phyloP scores from a whole-genome alignment of 2,329 filamentous ascomycete species.

The Fusarium dimerum region DNA sequence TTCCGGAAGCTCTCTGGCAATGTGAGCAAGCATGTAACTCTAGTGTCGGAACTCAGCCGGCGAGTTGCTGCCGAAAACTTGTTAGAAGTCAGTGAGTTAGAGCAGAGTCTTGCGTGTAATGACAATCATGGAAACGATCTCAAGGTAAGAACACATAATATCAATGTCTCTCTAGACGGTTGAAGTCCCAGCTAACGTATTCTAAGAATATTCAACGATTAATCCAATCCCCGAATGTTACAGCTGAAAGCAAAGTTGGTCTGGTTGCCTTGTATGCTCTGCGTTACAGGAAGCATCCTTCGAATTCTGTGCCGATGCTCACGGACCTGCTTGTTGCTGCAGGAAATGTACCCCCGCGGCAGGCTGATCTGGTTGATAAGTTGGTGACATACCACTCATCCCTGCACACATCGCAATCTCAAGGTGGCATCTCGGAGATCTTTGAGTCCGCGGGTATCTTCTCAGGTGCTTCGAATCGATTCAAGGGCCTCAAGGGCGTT shows the following conservation, averaged over 20 bases:
- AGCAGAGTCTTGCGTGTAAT: conserved; percentile 95
- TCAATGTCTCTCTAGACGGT: neutral
- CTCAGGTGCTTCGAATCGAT: conserved; percentile 79
- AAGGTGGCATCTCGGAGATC: conserved; percentile 81
- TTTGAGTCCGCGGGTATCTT: conserved; percentile 94
- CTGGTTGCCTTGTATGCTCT: conserved; percentile 93
- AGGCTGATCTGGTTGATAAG: conserved; percentile 78
- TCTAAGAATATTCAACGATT: conserved; percentile 77
- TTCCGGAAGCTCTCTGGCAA: conserved; percentile 97
- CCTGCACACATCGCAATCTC: conserved; percentile 74
- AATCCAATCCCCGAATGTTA: conserved; percentile 77
- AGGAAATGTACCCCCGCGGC: conserved; percentile 74
- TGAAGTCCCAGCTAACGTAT: conserved; percentile 21
- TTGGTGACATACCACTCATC: conserved; percentile 85
- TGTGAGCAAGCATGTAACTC: conserved; percentile 95
- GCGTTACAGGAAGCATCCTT: conserved; percentile 84
- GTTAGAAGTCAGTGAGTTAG: conserved; percentile 94
- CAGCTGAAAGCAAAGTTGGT: conserved; percentile 80
- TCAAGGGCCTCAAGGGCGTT: conserved; percentile 94
- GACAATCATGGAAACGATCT: conserved; percentile 91
- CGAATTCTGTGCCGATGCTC: conserved; percentile 80
- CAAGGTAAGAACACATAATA: conserved; percentile 61
- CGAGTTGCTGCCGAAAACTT: conserved; percentile 83
- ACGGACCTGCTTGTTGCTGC: conserved; percentile 83
- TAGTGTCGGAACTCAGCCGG: conserved; percentile 90